phyloP scores from a whole-genome alignment of 345 rosid species.

The Kernera saxatilis region DNA sequence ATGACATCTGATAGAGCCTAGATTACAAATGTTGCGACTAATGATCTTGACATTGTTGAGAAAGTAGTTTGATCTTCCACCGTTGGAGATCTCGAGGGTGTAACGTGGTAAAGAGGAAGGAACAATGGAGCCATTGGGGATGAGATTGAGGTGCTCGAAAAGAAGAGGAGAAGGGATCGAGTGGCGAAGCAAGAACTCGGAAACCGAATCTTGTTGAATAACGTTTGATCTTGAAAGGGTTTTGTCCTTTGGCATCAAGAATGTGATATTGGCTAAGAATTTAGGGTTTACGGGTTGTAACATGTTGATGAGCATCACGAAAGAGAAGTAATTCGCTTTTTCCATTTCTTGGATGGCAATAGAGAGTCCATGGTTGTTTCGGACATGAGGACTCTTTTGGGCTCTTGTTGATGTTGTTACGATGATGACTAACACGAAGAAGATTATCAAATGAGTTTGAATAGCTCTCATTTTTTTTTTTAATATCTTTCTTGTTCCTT shows the following conservation, averaged over 20 bases:
- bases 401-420: conserved; percentile 7
- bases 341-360: conserved; percentile 67
- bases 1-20: conserved; percentile 70
- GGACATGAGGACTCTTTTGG: conserved; percentile 5
- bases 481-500: background rate
- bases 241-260: conserved; percentile 73
- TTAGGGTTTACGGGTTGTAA: conserved; percentile 24
- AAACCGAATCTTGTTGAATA: conserved; percentile 22
- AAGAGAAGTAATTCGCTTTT: conserved; percentile 62
- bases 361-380: conserved; percentile 32
- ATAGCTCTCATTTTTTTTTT: background rate
- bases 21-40: conserved; percentile 57
- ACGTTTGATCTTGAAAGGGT: conserved; percentile 37
- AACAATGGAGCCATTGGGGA: conserved; percentile 57
- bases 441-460: conserved; percentile 4
- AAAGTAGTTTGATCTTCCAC: conserved; percentile 43
- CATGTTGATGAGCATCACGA: conserved; percentile 70
- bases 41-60: conserved; percentile 58
- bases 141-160: conserved; percentile 48
- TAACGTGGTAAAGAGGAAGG: conserved; percentile 48
- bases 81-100: conserved; percentile 43
- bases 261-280: conserved; percentile 43
- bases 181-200: conserved; percentile 64
- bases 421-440: conserved; percentile 5
- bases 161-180: conserved; percentile 65